Evolutionary conservation across 225 moss, liverwort and hornwort species (phyloP).

Genomic region (Pleurozium schreberi): DNA sequence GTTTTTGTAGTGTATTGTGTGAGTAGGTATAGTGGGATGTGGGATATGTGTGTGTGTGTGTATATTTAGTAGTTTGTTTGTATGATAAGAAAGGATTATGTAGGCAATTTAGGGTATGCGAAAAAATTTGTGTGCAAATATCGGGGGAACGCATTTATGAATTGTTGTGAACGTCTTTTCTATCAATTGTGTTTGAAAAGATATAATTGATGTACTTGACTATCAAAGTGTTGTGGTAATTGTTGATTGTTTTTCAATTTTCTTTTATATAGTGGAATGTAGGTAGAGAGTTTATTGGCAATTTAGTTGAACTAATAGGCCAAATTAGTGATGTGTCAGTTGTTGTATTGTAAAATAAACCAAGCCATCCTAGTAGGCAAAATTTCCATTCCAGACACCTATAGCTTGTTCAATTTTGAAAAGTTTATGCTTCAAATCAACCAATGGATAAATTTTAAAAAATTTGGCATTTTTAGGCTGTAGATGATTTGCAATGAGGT

Average conservation of each 20-base stretch:
- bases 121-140: too few relatives aligned
- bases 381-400: too few relatives aligned
- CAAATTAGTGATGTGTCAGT: not conserved
- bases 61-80: not conserved
- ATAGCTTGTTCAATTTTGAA: not conserved
- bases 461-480: not conserved
- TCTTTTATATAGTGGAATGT: not conserved
- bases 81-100: not conserved
- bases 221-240: not conserved
- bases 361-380: not conserved
- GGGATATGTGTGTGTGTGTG: accelerated
- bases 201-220: too few relatives aligned
- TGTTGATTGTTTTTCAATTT: not conserved
- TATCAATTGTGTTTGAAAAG: not conserved
- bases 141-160: not conserved
- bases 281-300: not conserved
- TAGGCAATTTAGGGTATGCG: too few relatives aligned
- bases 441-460: not conserved
- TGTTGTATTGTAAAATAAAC: not conserved
- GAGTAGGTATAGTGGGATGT: not conserved
- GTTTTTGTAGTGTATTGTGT: not conserved
- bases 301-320: not conserved
- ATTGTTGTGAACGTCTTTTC: not conserved
- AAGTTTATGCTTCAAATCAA: not conserved
- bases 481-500: not conserved